These are phyloP conservation scores for Cladorrhinum sp. DNA, from an alignment of 2,329 filamentous ascomycete genomes.

Conservation along the genomic window DNA sequence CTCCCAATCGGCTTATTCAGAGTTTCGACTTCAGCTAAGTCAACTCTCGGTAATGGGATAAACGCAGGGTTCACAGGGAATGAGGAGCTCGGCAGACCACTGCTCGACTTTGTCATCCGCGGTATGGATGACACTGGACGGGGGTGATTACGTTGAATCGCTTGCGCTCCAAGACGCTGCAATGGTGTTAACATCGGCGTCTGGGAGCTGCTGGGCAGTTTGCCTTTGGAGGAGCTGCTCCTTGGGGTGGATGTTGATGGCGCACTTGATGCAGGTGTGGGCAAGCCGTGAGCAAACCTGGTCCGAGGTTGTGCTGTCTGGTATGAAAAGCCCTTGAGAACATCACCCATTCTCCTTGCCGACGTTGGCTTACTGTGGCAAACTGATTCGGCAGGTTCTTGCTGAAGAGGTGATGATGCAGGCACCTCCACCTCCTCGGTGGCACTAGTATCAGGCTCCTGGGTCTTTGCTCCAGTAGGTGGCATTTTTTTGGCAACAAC, in stretches of 20 bases:
- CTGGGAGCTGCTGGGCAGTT: constrained; percentile 1
- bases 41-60: constrained; percentile 53
- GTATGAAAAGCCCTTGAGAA: constrained; percentile 31
- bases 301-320: constrained; percentile 25
- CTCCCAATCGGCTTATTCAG: constrained; percentile 49
- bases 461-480: constrained; percentile 1
- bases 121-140: constrained; percentile 24
- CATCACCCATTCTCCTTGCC: constrained; percentile 25
- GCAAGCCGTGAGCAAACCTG: constrained; percentile 41
- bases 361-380: constrained; percentile 9
- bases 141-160: constrained; percentile 35
- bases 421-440: constrained; percentile 24
- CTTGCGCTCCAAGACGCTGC: constrained; percentile 51
- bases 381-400: neutral
- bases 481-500: constrained; percentile 19
- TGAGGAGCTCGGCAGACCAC: neutral
- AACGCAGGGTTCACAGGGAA: constrained; percentile 52
- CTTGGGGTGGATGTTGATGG: constrained; percentile 9
- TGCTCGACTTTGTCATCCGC: constrained; percentile 26
- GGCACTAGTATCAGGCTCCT: constrained; percentile 4
- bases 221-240: constrained; percentile 14
- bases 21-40: constrained; percentile 51
- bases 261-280: constrained; percentile 36
- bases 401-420: constrained; percentile 17
- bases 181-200: constrained; percentile 44